Percentiles rank a stretch among this genome's conserved stretches.
Evolutionary conservation across 2,329 filamentous ascomycete genomes (phyloP).

Genomic region (Hypoxylon sp.): DNA sequence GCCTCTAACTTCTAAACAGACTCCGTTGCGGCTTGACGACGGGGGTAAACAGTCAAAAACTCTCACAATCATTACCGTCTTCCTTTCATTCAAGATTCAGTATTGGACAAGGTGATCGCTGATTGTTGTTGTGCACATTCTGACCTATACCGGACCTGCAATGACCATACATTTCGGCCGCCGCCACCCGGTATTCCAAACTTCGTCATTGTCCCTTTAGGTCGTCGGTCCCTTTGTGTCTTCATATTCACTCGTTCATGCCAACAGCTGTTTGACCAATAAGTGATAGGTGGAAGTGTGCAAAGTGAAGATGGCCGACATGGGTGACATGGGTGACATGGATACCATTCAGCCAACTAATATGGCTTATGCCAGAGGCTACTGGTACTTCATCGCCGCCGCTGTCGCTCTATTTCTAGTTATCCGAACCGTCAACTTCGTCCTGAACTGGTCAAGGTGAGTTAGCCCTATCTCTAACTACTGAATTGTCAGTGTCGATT

Average conservation of each 20-base stretch:
- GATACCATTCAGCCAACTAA: constrained; percentile 59
- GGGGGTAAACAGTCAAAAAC: constrained; percentile 1
- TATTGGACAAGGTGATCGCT: background rate
- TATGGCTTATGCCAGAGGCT: constrained; percentile 66
- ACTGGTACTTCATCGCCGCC: constrained; percentile 71
- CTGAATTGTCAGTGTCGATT: background rate
- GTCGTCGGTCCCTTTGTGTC: background rate
- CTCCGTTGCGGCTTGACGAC: background rate
- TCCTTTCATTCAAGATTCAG: constrained; percentile 2
- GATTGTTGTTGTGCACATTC: background rate
- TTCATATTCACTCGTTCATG: background rate
- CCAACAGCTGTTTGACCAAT: background rate
- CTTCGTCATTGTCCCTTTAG: constrained; percentile 1
- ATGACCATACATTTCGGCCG: constrained; percentile 17
- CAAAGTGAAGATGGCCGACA: constrained; percentile 33
- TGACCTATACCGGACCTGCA: constrained; percentile 8
- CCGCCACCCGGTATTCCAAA: background rate
- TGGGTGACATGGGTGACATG: constrained; percentile 51
- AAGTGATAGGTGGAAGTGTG: constrained; percentile 5
- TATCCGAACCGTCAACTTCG: constrained; percentile 61
- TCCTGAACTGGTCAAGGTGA: constrained; percentile 61
- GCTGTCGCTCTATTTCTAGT: constrained; percentile 61
- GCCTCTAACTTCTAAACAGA: constrained; percentile 2
- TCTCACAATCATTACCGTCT: background rate
- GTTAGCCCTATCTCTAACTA: constrained; percentile 21